These are phyloP conservation scores for Silene coronaria DNA, from an alignment of 179 eudicot species.

Conservation along the genomic window DNA sequence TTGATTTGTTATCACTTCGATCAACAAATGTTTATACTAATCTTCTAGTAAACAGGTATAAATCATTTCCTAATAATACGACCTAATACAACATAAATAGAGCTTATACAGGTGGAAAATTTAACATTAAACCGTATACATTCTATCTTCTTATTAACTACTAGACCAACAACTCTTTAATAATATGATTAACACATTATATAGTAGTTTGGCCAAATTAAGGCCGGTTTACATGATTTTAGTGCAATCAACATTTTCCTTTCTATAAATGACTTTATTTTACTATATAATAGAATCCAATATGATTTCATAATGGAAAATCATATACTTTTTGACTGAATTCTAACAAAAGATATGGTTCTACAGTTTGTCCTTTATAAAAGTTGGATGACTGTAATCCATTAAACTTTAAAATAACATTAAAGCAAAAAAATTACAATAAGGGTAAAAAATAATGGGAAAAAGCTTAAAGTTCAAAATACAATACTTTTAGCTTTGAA, in stretches of 20 bases:
- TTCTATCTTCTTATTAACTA: no score
- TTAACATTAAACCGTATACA: no score
- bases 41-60: no score
- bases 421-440: no score
- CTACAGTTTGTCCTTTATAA: conserved; percentile 21
- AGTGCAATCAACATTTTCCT: background rate
- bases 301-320: conserved; percentile 13
- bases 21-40: no score
- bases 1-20: no score
- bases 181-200: no score
- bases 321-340: conserved; percentile 26
- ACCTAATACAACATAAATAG: no score
- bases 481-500: background rate
- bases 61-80: no score
- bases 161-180: no score
- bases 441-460: background rate
- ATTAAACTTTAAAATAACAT: conserved; percentile 10
- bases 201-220: background rate
- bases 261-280: background rate
- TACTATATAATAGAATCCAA: background rate
- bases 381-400: conserved; percentile 26
- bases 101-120: no score
- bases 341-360: conserved; percentile 20
- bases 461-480: background rate
- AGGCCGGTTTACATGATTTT: conserved; percentile 15